Evolutionary conservation across 2,329 filamentous ascomycete species (phyloP), one percentile per base, ranked within the genome.

Genomic region (Colletotrichum shisoi): DNA sequence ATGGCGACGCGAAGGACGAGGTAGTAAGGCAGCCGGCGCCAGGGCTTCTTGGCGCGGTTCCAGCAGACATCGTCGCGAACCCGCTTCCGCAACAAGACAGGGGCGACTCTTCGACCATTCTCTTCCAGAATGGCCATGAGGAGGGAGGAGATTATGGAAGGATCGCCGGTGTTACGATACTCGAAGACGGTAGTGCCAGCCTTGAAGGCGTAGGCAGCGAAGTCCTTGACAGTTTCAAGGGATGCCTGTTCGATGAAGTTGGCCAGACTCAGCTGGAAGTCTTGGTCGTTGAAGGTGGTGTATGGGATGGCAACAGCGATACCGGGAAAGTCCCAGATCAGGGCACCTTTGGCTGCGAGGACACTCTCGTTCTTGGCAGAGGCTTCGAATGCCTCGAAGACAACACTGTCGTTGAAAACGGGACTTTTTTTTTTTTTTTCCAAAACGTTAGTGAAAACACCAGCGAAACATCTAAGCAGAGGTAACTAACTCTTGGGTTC

Each of bases 31-130:
- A 83, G 83, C 44, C 90, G 79, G 19, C 89, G 80, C 89, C 89
- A 92, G 0, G 88, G 88, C 0, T 79, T 72, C 1, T 80, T 74
- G 0, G 81, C 78, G 0, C 81, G 72, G 0, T 76, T 72, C 73
- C 85, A 82, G 13, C 80, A 81, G 0, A 90, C 83, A n/a, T 90
- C 87, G 57, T 91, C 89, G 0, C 86, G 81, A 0, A 91, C 81
- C 2, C 83, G 79, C 72, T 92, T 92, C 0, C 78, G 77, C 1
- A 90, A 72, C 0, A 78, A 27, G 0, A 76, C 70, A 0, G 82
- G 75, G 0, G 74, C 61, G 0, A 78, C 65, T 0, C 76, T 70
- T 0, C 72, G 62, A 0, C 89, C 89, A 7, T 84, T 78, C 0
- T 80, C 83, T 71, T 87, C 83, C 0, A 92, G 74, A 0, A 91